phyloP scores from a whole-genome alignment of 495 filamentous ascomycete genomes.

The Penicillium coprophilum region DNA sequence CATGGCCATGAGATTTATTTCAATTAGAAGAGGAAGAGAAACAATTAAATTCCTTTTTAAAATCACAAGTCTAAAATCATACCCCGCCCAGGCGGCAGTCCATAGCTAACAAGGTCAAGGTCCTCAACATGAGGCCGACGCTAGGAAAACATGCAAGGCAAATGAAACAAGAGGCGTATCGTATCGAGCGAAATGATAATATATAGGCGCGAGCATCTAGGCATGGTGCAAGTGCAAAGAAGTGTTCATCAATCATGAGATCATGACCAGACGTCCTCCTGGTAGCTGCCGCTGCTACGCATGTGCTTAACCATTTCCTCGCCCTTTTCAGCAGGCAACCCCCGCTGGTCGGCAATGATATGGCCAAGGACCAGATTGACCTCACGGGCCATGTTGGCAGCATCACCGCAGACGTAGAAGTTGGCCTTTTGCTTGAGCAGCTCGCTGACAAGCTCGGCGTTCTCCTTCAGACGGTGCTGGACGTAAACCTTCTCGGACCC shows the following conservation, averaged over 20 bases:
- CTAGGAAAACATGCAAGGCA: conserved; percentile 34
- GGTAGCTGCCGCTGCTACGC: conserved; percentile 90
- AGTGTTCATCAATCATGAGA: conserved; percentile 20
- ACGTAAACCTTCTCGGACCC: conserved; percentile 85
- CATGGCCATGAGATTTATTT: background rate
- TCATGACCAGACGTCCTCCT: conserved; percentile 95
- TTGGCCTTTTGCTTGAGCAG: conserved; percentile 87
- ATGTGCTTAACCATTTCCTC: conserved; percentile 97
- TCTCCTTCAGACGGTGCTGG: conserved; percentile 85
- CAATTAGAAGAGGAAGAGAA: background rate
- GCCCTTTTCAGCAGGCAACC: conserved; percentile 75
- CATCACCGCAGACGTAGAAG: conserved; percentile 98
- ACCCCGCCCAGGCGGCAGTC: background rate
- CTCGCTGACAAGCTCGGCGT: conserved; percentile 80
- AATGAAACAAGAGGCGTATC: conserved; percentile 8
- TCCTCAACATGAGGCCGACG: conserved; percentile 15
- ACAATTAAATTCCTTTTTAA: conserved; percentile 15
- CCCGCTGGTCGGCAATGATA: conserved; percentile 81
- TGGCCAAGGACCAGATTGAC: conserved; percentile 82
- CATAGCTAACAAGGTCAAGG: background rate
- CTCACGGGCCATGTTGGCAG: conserved; percentile 96
- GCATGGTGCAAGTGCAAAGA: conserved; percentile 25
- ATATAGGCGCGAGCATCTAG: conserved; percentile 42
- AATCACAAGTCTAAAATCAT: conserved; percentile 18
- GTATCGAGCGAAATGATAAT: conserved; percentile 26